Base-by-base conservation (phyloP, 1,284 basidiomycete species). In the Cutaneotrichosporon mucoides region DNA sequence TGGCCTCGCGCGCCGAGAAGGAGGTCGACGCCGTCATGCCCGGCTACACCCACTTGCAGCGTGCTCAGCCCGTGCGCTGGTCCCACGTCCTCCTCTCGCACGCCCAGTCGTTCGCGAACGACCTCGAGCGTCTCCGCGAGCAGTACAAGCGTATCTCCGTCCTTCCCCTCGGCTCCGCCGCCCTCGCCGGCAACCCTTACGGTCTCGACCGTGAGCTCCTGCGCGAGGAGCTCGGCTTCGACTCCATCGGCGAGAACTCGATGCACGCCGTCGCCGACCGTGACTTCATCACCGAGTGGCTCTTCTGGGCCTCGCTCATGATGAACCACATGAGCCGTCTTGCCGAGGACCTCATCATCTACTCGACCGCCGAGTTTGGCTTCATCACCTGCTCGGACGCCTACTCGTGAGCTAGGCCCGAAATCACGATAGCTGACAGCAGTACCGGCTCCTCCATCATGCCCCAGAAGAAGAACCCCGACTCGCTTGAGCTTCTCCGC, bases 391-490 rank as follows among this genome's bases (percentile, higher is more conserved):
- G 98, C 68, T 94, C 90, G 73, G 95, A 99, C 79, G 95, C 95
- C 3, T 99, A 98, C 79, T 92, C 89, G 48, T 50, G 9, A 50
- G 48, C 36, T 40, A n/a, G n/a, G n/a, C n/a, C n/a, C n/a, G n/a
- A n/a, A n/a, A n/a, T n/a, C n/a, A n/a, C n/a, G n/a, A n/a, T n/a
- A n/a, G 48, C 48, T 50, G 36, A 50, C 48, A 38, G 2, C 36
- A 50, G 48, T 90, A 99, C 95, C 40, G 95, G 95, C 10, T 97
- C 94, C 44, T 97, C 93, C 65, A 98, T 99, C 76, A 99, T 99
- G 95, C 95, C 95, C 2, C 95, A 99, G 76, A 98, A 99, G 82
- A 96, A 99, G 82, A 99, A 99, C 78, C 92, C 96, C 15, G 95
- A 98, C 78, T 96, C 92, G 36, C 81, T 96, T 50, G 96, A 99